Percentiles rank a stretch among this genome's conserved stretches.
These are phyloP conservation scores for Irpex sp. DNA, from an alignment of 1,284 basidiomycete genomes.

Conservation along the genomic window DNA sequence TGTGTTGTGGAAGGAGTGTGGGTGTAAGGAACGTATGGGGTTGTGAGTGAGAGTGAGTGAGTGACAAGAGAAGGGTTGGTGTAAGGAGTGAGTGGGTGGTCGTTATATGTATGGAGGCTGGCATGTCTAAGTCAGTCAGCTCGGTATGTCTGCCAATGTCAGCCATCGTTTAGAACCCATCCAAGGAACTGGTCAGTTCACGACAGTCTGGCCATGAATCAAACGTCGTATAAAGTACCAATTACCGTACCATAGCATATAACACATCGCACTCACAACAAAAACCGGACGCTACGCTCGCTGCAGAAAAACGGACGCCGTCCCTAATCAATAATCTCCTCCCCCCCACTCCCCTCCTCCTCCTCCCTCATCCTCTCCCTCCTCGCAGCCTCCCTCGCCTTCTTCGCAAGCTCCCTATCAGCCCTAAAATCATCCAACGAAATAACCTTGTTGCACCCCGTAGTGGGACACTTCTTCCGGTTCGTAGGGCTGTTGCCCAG, in stretches of 20 bases:
- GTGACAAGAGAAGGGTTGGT: too few relatives aligned
- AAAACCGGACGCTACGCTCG: too few relatives aligned
- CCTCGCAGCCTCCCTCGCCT: slow-evolving; percentile 50
- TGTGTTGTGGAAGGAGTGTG: slow-evolving; percentile 5
- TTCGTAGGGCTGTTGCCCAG: slow-evolving; percentile 34
- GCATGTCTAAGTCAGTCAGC: neutral
- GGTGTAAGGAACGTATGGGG: too few relatives aligned
- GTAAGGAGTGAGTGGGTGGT: neutral
- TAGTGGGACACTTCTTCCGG: slow-evolving; percentile 56
- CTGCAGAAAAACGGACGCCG: neutral
- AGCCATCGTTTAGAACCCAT: neutral
- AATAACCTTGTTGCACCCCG: slow-evolving; percentile 64
- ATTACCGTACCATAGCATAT: slow-evolving; percentile 3
- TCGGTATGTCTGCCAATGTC: too few relatives aligned
- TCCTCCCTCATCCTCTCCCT: slow-evolving; percentile 45
- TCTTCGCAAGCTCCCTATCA: slow-evolving; percentile 58
- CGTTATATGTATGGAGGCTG: neutral
- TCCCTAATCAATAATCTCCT: slow-evolving; percentile 63
- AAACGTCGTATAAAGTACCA: neutral
- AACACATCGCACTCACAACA: neutral
- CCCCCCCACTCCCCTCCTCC: slow-evolving; percentile 45
- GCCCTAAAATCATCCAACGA: slow-evolving; percentile 45
- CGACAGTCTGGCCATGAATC: neutral
- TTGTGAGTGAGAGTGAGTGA: too few relatives aligned
- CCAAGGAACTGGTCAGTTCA: neutral